These are phyloP conservation scores for Geotrichum fermentans DNA, from an alignment of 1,139 yeast genomes.

Conservation along the genomic window DNA sequence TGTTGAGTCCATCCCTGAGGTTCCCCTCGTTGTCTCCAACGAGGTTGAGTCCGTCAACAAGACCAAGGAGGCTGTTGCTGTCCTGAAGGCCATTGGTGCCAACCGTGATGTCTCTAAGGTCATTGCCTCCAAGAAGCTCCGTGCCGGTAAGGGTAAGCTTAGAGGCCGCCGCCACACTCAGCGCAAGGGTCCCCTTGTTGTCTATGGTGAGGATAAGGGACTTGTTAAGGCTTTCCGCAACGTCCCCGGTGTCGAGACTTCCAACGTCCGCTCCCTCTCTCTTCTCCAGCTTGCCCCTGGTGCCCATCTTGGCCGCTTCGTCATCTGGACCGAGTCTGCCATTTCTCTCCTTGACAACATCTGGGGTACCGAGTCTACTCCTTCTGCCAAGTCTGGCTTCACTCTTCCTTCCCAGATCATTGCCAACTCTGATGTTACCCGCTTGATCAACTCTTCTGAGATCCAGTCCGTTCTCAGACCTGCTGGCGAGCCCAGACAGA, in stretches of 20 bases:
- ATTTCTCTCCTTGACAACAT: conserved; percentile 93
- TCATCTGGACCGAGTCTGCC: conserved; percentile 99
- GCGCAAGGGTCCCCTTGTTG: conserved; percentile 99
- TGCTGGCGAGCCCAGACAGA: conserved; percentile 90
- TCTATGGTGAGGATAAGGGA: conserved; percentile 97
- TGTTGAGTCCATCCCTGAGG: conserved; percentile 96
- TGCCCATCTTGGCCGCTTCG: conserved; percentile 99
- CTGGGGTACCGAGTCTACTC: conserved; percentile 90
- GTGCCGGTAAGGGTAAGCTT: conserved; percentile 99
- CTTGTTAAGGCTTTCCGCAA: conserved; percentile 97
- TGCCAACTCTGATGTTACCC: conserved; percentile 92
- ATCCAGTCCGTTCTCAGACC: conserved; percentile 96
- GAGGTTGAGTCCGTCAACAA: conserved; percentile 89
- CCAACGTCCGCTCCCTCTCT: conserved; percentile 88
- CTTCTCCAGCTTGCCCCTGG: conserved; percentile 99
- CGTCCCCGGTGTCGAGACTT: conserved; percentile 99
- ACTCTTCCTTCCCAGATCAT: conserved; percentile 90
- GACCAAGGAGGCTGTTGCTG: conserved; percentile 99
- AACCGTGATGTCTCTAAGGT: conserved; percentile 98
- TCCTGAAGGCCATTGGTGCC: conserved; percentile 97
- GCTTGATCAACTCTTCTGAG: conserved; percentile 98
- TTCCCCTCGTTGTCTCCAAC: conserved; percentile 94
- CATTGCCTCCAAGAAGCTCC: conserved; percentile 95
- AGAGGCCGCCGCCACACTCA: conserved; percentile 99
- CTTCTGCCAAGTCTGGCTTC: conserved; percentile 85